phyloP scores from a whole-genome alignment of 2,329 filamentous ascomycete species.

The Colletotrichum costaricense region DNA sequence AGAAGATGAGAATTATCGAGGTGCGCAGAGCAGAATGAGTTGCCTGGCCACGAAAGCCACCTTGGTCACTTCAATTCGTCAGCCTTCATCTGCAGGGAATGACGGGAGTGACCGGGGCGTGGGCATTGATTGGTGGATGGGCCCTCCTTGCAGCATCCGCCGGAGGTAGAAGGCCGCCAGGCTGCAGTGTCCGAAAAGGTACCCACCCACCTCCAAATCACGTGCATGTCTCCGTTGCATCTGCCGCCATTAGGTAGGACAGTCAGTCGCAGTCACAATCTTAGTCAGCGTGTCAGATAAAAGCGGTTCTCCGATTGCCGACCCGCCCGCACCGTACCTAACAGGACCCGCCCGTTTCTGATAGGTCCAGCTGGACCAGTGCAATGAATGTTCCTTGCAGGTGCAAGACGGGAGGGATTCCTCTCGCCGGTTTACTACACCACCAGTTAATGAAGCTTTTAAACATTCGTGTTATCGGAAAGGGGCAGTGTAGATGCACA shows the following conservation, averaged over 20 bases:
- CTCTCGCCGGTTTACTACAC: background rate
- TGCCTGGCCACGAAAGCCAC: constrained; percentile 7
- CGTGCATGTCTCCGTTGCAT: fast-evolving
- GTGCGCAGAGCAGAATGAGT: background rate
- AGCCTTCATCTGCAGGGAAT: constrained; percentile 31
- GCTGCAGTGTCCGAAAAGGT: constrained; percentile 1
- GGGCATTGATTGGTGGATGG: constrained; percentile 31
- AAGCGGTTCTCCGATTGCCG: background rate
- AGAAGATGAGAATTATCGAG: background rate
- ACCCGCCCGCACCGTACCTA: background rate
- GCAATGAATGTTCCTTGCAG: background rate
- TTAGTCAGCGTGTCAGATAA: background rate
- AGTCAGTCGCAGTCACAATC: background rate
- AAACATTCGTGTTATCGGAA: background rate
- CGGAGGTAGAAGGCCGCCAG: background rate
- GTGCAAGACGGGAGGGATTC: constrained; percentile 14
- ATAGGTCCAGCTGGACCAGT: background rate
- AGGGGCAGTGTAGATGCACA: background rate
- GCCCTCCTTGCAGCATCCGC: constrained; percentile 20
- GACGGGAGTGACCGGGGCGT: constrained; percentile 20
- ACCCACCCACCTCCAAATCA: background rate
- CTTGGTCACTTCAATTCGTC: constrained; percentile 28
- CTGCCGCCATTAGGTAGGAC: background rate
- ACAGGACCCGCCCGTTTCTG: too few relatives aligned
- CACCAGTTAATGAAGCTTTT: background rate